phyloP scores from a whole-genome alignment of 2,329 filamentous ascomycete genomes.

The Claviceps sp. region DNA sequence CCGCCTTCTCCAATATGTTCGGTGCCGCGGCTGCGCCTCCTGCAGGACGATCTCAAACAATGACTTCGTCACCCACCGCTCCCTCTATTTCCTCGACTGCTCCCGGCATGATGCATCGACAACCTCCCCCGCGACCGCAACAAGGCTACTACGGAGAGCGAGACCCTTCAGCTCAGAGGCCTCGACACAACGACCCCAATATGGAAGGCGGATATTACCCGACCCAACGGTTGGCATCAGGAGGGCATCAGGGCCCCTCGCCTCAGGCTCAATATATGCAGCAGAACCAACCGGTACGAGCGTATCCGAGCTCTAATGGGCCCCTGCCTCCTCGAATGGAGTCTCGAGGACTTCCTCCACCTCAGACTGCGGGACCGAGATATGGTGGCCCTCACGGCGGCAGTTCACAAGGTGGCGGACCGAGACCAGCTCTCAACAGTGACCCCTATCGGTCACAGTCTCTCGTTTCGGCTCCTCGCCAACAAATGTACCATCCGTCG shows the following conservation, averaged over 20 bases:
- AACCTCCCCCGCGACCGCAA: slow-evolving; percentile 45
- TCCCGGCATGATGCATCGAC: slow-evolving; percentile 45
- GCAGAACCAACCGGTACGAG: slow-evolving; percentile 29
- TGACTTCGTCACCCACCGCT: slow-evolving; percentile 64
- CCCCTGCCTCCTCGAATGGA: slow-evolving; percentile 54
- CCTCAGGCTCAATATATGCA: slow-evolving; percentile 32
- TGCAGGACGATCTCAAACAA: slow-evolving; percentile 83
- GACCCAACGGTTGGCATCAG: slow-evolving; percentile 37
- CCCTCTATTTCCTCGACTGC: slow-evolving; percentile 46
- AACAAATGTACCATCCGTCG: slow-evolving; percentile 55
- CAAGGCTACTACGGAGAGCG: slow-evolving; percentile 23
- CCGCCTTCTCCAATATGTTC: slow-evolving; percentile 93
- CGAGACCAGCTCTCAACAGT: slow-evolving; percentile 60
- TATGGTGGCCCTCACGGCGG: slow-evolving; percentile 41
- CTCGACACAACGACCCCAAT: slow-evolving; percentile 22
- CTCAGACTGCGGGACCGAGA: slow-evolving; percentile 24
- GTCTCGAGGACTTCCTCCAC: slow-evolving; percentile 36
- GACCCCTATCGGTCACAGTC: slow-evolving; percentile 90
- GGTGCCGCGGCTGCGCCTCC: slow-evolving; percentile 70
- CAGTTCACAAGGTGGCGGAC: slow-evolving; percentile 48
- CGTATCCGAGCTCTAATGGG: slow-evolving; percentile 28
- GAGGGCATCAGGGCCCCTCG: slow-evolving; percentile 29
- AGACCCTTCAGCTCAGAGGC: slow-evolving; percentile 14
- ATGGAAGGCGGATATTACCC: slow-evolving; percentile 40
- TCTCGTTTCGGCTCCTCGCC: slow-evolving; percentile 63